Conservation (phyloP, 257 asterid species). For the Primulina tabacum region DNA sequence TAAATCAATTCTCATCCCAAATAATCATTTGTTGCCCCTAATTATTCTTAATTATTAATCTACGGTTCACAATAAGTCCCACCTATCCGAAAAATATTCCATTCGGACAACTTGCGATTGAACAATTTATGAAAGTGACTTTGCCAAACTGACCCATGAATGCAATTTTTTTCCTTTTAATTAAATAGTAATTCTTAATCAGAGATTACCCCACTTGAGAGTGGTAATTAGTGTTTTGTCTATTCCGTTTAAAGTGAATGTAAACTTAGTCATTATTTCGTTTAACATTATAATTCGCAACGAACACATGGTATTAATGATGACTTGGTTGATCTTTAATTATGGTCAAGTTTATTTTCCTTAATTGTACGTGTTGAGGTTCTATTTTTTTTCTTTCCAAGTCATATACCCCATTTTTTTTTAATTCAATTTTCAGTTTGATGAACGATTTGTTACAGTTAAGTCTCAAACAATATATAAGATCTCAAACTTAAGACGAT, state of each 20-base stretch:
- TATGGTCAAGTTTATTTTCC: background rate
- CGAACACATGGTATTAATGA: background rate
- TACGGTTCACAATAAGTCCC: slow-evolving; percentile 15
- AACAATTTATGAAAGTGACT: slow-evolving; percentile 28
- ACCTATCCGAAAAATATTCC: slow-evolving; percentile 52
- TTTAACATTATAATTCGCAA: background rate
- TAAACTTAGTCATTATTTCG: background rate
- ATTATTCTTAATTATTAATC: slow-evolving; percentile 26
- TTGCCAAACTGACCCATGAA: slow-evolving; percentile 41
- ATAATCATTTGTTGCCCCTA: slow-evolving; percentile 12
- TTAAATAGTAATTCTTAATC: background rate
- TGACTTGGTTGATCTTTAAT: background rate
- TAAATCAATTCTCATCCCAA: no score
- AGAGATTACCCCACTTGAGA: background rate
- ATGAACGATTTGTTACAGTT: no score
- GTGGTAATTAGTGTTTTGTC: background rate
- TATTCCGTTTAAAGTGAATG: no score
- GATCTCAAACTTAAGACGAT: no score
- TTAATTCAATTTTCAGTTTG: no score
- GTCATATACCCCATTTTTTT: no score
- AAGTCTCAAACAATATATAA: no score
- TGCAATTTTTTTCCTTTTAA: slow-evolving; percentile 9
- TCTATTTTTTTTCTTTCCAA: no score
- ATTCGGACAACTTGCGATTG: slow-evolving; percentile 29
- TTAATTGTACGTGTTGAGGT: background rate